Evolutionary conservation across 305 asterid species (phyloP).

Genomic region (Solanum hybrid): DNA sequence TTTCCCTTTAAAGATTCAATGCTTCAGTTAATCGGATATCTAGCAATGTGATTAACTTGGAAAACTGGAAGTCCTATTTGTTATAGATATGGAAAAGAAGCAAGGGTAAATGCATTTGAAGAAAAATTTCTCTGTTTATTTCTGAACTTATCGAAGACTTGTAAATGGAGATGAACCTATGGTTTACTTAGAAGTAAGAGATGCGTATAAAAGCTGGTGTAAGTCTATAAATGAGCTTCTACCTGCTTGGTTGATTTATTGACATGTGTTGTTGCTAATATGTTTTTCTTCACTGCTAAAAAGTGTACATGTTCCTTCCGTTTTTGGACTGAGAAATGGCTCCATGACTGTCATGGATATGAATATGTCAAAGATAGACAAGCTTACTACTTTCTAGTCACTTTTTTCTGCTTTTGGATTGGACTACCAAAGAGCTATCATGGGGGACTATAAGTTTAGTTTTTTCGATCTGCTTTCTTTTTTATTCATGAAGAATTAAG

Average conservation of each 20-base stretch:
- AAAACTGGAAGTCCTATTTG: not conserved
- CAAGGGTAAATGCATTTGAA: not conserved
- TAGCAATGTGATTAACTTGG: not conserved
- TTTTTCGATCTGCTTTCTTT: not conserved
- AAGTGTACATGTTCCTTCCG: not conserved
- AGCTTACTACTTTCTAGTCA: not conserved
- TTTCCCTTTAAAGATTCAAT: not conserved
- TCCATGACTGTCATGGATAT: not conserved
- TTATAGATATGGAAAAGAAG: not conserved
- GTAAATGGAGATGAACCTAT: not conserved
- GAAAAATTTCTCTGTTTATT: not conserved
- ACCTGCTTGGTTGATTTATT: not conserved
- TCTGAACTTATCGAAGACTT: not conserved
- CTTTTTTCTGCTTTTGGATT: not conserved
- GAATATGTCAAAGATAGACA: not conserved
- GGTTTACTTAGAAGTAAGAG: not conserved
- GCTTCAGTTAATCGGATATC: not conserved
- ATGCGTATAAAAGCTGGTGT: not conserved
- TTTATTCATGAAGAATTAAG: not conserved
- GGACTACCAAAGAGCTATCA: not conserved
- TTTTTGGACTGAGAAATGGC: not conserved
- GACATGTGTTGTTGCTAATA: not conserved
- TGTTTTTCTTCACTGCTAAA: not conserved
- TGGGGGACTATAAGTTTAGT: not conserved
- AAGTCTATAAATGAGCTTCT: not conserved